These are phyloP conservation scores for Colletotrichum sojae DNA, from an alignment of 2,329 filamentous ascomycete species.

Conservation along the genomic window DNA sequence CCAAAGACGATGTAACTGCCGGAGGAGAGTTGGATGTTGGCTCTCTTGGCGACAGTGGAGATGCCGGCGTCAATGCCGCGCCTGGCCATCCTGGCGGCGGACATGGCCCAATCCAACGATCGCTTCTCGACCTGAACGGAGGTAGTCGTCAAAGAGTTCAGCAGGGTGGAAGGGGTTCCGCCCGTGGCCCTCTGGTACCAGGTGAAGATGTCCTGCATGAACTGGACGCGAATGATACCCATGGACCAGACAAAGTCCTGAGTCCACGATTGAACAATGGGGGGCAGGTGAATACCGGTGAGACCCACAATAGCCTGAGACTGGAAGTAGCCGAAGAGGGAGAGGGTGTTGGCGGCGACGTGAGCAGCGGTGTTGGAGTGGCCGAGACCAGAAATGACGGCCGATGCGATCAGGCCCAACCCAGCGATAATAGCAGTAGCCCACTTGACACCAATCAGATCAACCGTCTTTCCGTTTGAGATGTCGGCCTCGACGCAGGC, in stretches of 20 bases:
- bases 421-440: conserved; percentile 89
- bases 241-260: conserved; percentile 99
- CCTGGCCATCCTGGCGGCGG: conserved; percentile 57
- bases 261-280: conserved; percentile 92
- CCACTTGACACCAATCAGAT: conserved; percentile 92
- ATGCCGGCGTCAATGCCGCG: conserved; percentile 57
- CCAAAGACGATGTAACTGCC: conserved; percentile 79
- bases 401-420: conserved; percentile 85
- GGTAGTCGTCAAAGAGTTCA: conserved; percentile 79
- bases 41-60: conserved; percentile 64
- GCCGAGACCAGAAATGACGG: conserved; percentile 89
- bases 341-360: conserved; percentile 92
- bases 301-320: conserved; percentile 93
- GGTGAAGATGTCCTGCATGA: conserved; percentile 89
- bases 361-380: conserved; percentile 96
- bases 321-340: conserved; percentile 96
- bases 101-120: conserved; percentile 51
- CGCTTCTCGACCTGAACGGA: conserved; percentile 88
- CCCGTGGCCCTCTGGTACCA: conserved; percentile 98
- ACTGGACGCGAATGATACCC: conserved; percentile 91
- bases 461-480: conserved; percentile 93
- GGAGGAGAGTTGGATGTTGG: conserved; percentile 66
- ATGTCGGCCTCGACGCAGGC: conserved; percentile 91
- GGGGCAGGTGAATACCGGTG: conserved; percentile 84
- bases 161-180: conserved; percentile 83